phyloP scores from a whole-genome alignment of 768 basidiomycete genomes.

The Royoungia palumana region DNA sequence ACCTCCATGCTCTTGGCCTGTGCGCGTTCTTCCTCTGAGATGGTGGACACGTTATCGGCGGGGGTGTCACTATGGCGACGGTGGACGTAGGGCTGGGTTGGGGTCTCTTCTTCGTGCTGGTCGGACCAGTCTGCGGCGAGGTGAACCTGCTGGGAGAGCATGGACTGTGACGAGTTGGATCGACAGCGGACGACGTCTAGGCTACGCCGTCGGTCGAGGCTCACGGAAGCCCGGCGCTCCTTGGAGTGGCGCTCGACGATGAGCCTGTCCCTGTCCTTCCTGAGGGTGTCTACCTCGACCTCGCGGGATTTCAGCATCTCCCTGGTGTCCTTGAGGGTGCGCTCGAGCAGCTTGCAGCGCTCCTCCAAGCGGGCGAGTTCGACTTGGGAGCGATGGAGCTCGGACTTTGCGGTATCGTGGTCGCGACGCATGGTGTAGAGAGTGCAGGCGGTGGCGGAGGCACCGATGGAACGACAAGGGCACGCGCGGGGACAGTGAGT shows the following conservation, averaged over 20 bases:
- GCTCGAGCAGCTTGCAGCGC: constrained; percentile 59
- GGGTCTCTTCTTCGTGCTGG: constrained; percentile 13
- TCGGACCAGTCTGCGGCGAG: constrained; percentile 35
- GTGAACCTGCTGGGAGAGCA: constrained; percentile 30
- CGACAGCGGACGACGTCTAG: constrained; percentile 25
- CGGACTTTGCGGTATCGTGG: constrained; percentile 52
- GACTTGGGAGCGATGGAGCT: constrained; percentile 50
- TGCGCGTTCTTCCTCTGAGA: constrained; percentile 53
- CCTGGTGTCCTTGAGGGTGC: constrained; percentile 58
- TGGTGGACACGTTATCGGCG: constrained; percentile 28
- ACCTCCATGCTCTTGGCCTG: constrained; percentile 57
- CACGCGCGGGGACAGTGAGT: constrained; percentile 31
- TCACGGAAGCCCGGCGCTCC: constrained; percentile 18
- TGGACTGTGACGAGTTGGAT: constrained; percentile 30
- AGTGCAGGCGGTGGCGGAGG: constrained; percentile 43
- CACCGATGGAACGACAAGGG: constrained; percentile 31
- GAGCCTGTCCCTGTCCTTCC: constrained; percentile 35
- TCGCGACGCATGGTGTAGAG: constrained; percentile 47
- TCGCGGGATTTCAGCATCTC: constrained; percentile 58
- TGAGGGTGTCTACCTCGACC: constrained; percentile 55
- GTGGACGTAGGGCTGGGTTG: constrained; percentile 10
- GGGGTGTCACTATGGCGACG: constrained; percentile 12
- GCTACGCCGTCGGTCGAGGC: constrained; percentile 30
- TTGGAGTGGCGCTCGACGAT: constrained; percentile 21
- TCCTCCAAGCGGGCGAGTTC: constrained; percentile 59